Evolutionary conservation across 371 early-diverging fungal species (phyloP).

Genomic region (Mortierella sp.): DNA sequence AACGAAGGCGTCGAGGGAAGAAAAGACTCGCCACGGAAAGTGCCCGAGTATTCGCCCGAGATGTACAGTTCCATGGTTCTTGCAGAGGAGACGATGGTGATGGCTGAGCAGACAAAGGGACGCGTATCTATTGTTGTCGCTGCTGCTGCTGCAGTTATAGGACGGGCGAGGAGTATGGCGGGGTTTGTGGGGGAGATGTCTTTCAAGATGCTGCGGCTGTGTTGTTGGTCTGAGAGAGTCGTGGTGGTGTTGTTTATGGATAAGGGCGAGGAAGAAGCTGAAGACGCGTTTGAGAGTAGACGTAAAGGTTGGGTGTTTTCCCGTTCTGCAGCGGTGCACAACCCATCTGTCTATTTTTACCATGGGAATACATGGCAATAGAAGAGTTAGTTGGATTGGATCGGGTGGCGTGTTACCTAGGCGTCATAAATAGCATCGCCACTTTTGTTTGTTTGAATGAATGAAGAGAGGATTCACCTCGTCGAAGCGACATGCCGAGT

Average conservation of each 20-base stretch:
- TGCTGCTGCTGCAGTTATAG: too few relatives aligned
- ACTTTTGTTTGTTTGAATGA: neutral
- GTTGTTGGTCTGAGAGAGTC: neutral
- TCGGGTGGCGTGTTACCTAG: neutral
- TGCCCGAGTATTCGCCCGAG: conserved; percentile 34
- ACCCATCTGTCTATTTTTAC: conserved; percentile 10
- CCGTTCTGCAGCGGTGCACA: neutral
- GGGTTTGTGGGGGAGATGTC: conserved; percentile 30
- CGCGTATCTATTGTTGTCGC: neutral
- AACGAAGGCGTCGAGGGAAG: neutral
- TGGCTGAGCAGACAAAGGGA: neutral
- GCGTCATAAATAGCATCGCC: neutral
- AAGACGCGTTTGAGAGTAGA: neutral
- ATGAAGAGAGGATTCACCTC: neutral
- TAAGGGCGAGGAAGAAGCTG: neutral
- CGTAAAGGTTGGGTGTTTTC: neutral
- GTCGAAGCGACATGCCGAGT: conserved; percentile 3
- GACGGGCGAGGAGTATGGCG: conserved; percentile 22
- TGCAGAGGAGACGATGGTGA: conserved; percentile 38
- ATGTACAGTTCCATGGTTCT: conserved; percentile 46
- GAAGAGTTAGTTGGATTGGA: neutral
- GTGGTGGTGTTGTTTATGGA: neutral
- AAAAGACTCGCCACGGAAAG: conserved; percentile 45
- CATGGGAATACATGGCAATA: neutral
- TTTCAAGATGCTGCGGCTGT: neutral